phyloP scores from a whole-genome alignment of 2,329 filamentous ascomycete genomes.

The Aciculosporium take region DNA sequence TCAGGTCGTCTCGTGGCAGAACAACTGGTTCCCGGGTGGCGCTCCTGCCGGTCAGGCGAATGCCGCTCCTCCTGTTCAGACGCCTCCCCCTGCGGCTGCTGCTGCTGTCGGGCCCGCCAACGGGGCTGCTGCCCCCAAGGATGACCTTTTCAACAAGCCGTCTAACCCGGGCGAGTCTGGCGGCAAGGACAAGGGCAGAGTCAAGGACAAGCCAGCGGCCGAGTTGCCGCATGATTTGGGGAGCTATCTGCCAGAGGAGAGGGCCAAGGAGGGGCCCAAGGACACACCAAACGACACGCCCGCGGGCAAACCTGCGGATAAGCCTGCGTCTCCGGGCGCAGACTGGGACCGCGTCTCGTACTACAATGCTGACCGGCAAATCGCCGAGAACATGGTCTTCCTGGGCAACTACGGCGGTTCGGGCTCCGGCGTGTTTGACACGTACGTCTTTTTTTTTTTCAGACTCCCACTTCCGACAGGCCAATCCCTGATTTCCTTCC shows the following conservation, averaged over 20 bases:
- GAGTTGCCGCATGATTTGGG: no score
- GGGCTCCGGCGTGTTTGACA: constrained; percentile 28
- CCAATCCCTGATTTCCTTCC: no score
- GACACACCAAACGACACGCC: no score
- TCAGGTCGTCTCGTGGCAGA: constrained; percentile 41
- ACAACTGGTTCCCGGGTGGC: constrained; percentile 36
- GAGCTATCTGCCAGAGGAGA: no score
- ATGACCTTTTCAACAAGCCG: background rate
- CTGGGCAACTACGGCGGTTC: constrained; percentile 33
- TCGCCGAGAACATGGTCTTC: constrained; percentile 31
- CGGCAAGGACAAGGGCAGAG: background rate
- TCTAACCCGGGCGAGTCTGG: background rate
- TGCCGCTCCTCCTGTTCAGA: constrained; percentile 1
- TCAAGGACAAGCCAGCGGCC: constrained; percentile 1
- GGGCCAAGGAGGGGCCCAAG: no score
- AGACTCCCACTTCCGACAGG: background rate
- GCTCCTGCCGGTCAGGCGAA: constrained; percentile 11
- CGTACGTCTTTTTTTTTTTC: constrained; percentile 19
- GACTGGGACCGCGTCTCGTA: constrained; percentile 30
- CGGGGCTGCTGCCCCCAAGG: constrained; percentile 7
- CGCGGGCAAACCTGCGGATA: background rate
- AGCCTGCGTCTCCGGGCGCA: constrained; percentile 8
- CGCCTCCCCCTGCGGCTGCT: constrained; percentile 2
- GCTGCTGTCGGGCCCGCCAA: constrained; percentile 8
- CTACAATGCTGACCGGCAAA: constrained; percentile 27